Percentiles rank a stretch among this genome's conserved stretches.
Conservation (phyloP, 2,329 filamentous ascomycete genomes). For the Monascus ruber region DNA sequence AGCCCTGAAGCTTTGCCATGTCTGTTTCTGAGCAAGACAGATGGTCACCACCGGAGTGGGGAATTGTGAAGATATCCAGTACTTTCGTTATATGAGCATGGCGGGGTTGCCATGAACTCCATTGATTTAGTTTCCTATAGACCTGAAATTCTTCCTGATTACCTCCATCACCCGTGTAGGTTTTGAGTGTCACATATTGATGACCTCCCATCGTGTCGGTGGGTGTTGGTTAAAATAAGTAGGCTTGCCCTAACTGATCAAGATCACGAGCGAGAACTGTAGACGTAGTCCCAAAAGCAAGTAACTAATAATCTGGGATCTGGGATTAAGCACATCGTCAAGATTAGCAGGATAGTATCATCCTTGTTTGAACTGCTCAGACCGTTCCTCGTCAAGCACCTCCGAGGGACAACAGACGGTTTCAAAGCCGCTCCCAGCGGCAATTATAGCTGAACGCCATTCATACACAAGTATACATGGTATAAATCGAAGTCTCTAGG, state of each 20-base stretch:
- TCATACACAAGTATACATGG: too few species aligned
- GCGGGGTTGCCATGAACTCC: conserved; percentile 15
- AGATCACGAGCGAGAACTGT: conserved; percentile 20
- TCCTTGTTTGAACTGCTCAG: conserved; percentile 12
- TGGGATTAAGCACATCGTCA: conserved; percentile 17
- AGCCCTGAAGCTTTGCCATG: conserved; percentile 32
- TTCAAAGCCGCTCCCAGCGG: too few species aligned
- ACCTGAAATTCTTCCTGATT: too few species aligned
- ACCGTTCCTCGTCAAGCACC: conserved; percentile 16
- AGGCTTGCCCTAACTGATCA: conserved; percentile 6
- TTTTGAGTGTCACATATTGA: too few species aligned
- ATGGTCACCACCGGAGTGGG: conserved; percentile 14
- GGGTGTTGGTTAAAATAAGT: conserved; percentile 2
- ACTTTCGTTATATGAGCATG: conserved; percentile 16
- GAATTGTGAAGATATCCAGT: conserved; percentile 22
- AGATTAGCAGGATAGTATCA: conserved; percentile 21
- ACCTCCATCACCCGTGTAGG: too few species aligned
- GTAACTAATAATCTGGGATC: conserved; percentile 18
- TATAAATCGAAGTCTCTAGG: too few species aligned
- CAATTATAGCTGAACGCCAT: too few species aligned
- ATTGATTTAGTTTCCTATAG: conserved; percentile 14
- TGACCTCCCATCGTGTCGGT: conserved; percentile 6
- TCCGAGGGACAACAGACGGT: conserved; percentile 1
- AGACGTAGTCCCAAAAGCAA: conserved; percentile 18
- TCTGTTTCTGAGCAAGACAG: conserved; percentile 24